Evolutionary conservation across 768 basidiomycete species (phyloP), one percentile per base, ranked within the genome.

Genomic region (Lentinula sp.): DNA sequence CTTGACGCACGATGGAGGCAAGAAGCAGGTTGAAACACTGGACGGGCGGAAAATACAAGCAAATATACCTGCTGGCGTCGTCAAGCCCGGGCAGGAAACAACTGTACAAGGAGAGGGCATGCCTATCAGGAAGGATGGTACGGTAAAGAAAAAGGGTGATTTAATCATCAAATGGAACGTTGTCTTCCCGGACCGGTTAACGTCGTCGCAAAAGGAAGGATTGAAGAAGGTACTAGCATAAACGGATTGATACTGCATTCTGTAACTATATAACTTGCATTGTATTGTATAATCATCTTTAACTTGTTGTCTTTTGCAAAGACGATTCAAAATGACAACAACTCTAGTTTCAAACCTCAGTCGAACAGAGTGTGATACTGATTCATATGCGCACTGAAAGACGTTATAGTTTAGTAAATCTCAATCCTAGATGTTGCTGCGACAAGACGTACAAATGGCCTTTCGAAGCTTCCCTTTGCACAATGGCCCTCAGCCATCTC

Each of bases 121-220:
- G 93, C 95, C 95, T 2, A 86, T 95, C 51, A 81, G 93, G 61
- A 95, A 91, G 71, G 88, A 87, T 62, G 87, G 86, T 16, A 78
- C 77, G 46, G 77, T 77, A 61, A 82, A 79, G 74, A 83, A 76
- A 63, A 93, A 91, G 74, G 96, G 96, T 1, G 92, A 98, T 73
- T 71, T 98, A 56, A 77, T 91, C 53, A 80, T 96, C 52, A 83
- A 81, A 63, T 93, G 89, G 91, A 84, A 96, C 45, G 82, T 96
- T 21, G 78, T 84, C 28, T 95, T 98, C 81, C 96, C 96, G 0
- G 81, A 84, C 32, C 76, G 82, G 50, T 70, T 98, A 62, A 89
- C 90, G 10, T 73, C 83, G 2, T 74, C 80, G 16, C 95, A 98
- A 76, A 92, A 89, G 75, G 89, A 93, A 69, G 90, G 83, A 0